Base-by-base conservation (phyloP, 768 basidiomycete species). In the Amanita pseudoporphyria region DNA sequence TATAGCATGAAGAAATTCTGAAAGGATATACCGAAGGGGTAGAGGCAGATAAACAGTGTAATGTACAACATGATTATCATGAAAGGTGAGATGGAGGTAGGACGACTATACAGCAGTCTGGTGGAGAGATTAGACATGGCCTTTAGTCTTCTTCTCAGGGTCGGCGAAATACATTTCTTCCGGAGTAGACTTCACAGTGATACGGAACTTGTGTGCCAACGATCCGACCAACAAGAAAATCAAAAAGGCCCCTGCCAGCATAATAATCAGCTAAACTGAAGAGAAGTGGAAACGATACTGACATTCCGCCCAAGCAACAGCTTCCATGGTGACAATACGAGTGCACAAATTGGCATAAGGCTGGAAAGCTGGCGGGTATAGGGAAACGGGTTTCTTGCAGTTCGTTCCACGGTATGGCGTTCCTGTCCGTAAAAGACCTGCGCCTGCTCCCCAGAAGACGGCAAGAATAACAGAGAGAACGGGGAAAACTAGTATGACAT, bases 401-500 rank as follows among this genome's bases (percentile, higher is more conserved):
- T 45, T 52, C 19, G 56, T 57, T 1, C 62, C 60, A 32, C 58
- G 52, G 54, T 59, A 67, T 1, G 64, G 64, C 0, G 63, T 57
- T 2, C 55, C 55, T 21, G 52, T 50, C 22, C 60, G 58, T 37
- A 67, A 54, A 6, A 67, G 53, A 38, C 65, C 65, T 24, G 59
- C 65, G n/a, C 63, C 63, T 16, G 57, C 60, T 10, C 62, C 64
- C 47, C 65, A 67, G 53, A 67, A 67, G 13, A 67, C 55, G 9
- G 65, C 59, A n/a, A 59, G 51, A 26, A 62, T 49, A 35, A 67
- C 57, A 14, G 58, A 58, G 26, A 56, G 45, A 51, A 67, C 55
- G 14, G 57, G 47, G 21, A 60, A 51, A n/a, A 61, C 65, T 67
- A 45, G 18, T n/a, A 32, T 6, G 37, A 28, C 7, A 41, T 10